Base-by-base conservation (phyloP, 495 filamentous ascomycete species). In the Jackrogersella minutella region DNA sequence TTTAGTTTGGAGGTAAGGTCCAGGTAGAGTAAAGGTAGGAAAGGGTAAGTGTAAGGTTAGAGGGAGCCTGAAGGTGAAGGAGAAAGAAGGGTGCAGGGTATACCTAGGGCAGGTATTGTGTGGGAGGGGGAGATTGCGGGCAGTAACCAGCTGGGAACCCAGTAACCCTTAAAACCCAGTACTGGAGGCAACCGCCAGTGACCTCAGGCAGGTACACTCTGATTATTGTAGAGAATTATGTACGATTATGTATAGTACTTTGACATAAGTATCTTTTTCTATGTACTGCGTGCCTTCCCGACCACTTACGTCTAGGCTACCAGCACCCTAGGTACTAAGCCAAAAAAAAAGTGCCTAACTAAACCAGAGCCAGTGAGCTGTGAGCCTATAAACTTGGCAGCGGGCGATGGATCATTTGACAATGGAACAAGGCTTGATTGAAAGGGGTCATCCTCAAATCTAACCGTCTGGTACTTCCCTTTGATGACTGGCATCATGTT, bases 1-100 rank as follows among this genome's bases (percentile, higher is more conserved):
- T 22, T 26, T n/a, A n/a, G n/a, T 14, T 14, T 30, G 50, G 30
- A 49, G 74, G 40, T 51, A 44, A 44, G 49, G 57, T 51, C n/a
- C n/a, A 43, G 26, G 40, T 11, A 21, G 57, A 36, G 19, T 19
- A 19, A 24, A 24, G 19, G 41, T 46, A 46, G 41, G 22, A 43
- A 19, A 19, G 17, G 40, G 40, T 43, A 46, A 22, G 44, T 49
- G 26, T 49, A 49, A 49, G 22, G 40, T 43, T 47, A 47, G 36
- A 52, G 40, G 63, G 49, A 64, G 54, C 59, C 59, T 69, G n/a
- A 44, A 59, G 59, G 66, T 64, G 66, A 64, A 58, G 64, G 26
- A 36, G 40, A 41, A 54, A 63, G 44, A 58, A 41, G 44, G 64
- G 55, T 53, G 62, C 58, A 49, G 43, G 44, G 44, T 49, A 26